Base-by-base conservation (phyloP, 164 flowering plant genomes). In the Macadamia integrifolia region DNA sequence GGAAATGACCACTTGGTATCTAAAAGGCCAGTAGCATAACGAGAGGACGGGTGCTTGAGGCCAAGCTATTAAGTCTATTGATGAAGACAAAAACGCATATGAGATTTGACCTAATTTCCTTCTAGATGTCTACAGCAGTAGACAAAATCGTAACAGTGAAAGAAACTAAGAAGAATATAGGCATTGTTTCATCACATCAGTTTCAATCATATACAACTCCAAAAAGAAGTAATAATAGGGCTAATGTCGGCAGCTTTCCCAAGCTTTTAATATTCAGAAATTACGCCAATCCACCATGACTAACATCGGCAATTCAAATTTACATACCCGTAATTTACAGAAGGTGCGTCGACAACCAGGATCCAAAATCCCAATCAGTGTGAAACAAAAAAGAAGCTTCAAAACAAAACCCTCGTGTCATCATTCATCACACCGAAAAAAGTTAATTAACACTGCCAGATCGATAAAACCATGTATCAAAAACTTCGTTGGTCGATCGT, bases 171-270 rank as follows among this genome's bases (percentile, higher is more conserved):
- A 68, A 31, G 61, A 32, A 62, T 63, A 56, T 66, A 65, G 66
- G 61, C 28, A 60, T 7, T 23, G 65, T 23, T 23, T 23, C 53
- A 71, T 74, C 74, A 66, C 80, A 74, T 75, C 78, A 72, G 58
- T 60, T 49, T 10, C 2, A 4, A 49, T 14, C 53, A 49, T 14
- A 49, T 49, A 49, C 53, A 49, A 10, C 53, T 10, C 15, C 14
- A 49, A 3, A 10, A 49, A 49, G 6, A 49, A 10, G 50, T 7
- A 46, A 46, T 46, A 46, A 46, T 46, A 46, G 14, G 53, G 6
- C 8, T 49, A 49, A 49, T 49, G 53, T 49, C 53, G 11, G 9
- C 53, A 2, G 53, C 2, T 49, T 8, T 49, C 15, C 53, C 15
- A 5, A 5, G 15, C 53, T 2, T 2, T 35, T 35, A 2, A 35